Percentiles rank a stretch among this genome's conserved stretches.
Evolutionary conservation across 2,329 filamentous ascomycete species (phyloP).

Genomic region (Stagonosporopsis tanaceti): DNA sequence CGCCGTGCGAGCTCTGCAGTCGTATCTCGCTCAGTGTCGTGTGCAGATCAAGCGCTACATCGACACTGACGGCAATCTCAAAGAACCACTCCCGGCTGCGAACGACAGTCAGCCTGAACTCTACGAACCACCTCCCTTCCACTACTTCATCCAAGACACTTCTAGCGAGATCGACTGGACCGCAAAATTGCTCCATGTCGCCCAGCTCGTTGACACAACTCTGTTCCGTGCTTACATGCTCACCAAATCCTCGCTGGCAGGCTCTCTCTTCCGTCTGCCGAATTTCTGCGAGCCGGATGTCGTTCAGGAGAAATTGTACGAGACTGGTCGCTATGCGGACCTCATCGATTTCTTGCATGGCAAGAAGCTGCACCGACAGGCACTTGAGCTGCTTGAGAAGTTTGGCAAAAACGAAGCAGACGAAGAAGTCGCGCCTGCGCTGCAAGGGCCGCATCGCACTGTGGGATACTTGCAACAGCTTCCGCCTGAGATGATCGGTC

Average conservation of each 20-base stretch:
- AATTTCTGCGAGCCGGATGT: slow-evolving; percentile 98
- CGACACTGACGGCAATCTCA: slow-evolving; percentile 65
- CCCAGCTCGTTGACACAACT: slow-evolving; percentile 88
- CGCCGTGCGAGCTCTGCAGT: slow-evolving; percentile 83
- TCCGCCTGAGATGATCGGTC: slow-evolving; percentile 84
- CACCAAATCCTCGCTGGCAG: slow-evolving; percentile 81
- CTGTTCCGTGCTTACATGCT: slow-evolving; percentile 97
- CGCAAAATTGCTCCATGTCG: slow-evolving; percentile 75
- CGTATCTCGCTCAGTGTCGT: slow-evolving; percentile 87
- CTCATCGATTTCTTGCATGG: slow-evolving; percentile 97
- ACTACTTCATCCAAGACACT: slow-evolving; percentile 50
- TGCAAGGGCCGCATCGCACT: slow-evolving; percentile 84
- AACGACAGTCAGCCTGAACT: slow-evolving; percentile 49
- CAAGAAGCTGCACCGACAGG: slow-evolving; percentile 89
- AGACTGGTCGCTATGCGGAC: slow-evolving; percentile 88
- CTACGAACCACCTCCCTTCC: slow-evolving; percentile 52
- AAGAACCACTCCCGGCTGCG: slow-evolving; percentile 62
- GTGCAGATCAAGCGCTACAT: slow-evolving; percentile 68
- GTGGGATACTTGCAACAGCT: slow-evolving; percentile 90
- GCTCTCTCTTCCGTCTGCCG: slow-evolving; percentile 89
- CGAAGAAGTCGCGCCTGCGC: slow-evolving; percentile 57
- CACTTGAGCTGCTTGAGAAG: slow-evolving; percentile 79
- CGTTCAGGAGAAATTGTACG: slow-evolving; percentile 89
- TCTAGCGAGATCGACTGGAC: slow-evolving; percentile 64
- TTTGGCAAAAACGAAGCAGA: slow-evolving; percentile 71